Evolutionary conservation across 1,284 basidiomycete species (phyloP).

Genomic region (Omphalotus olearius): DNA sequence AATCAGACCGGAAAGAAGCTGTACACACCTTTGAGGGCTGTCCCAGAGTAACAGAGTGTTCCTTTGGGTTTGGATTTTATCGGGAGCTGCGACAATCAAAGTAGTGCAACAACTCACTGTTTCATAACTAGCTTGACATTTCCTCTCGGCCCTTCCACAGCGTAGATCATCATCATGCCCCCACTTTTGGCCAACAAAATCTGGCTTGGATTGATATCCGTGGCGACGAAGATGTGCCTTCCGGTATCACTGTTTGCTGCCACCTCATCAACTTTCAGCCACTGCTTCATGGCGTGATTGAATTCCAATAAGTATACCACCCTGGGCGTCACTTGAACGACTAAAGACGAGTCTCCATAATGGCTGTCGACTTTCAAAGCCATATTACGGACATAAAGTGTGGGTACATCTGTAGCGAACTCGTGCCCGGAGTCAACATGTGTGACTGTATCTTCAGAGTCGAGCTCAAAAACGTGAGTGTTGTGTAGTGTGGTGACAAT

Average conservation of each 20-base stretch:
- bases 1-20: slow-evolving; percentile 1
- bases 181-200: slow-evolving; percentile 62
- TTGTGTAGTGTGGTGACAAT: slow-evolving; percentile 53
- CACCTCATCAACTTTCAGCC: not conserved
- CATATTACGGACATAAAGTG: slow-evolving; percentile 65
- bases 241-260: slow-evolving; percentile 15
- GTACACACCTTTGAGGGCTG: no score
- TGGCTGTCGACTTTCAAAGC: slow-evolving; percentile 27
- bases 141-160: slow-evolving; percentile 30
- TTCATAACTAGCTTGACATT: no score
- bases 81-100: no score
- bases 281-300: slow-evolving; percentile 33
- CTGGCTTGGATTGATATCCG: slow-evolving; percentile 59
- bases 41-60: no score
- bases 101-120: no score
- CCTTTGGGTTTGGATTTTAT: no score
- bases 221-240: slow-evolving; percentile 51
- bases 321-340: slow-evolving; percentile 70
- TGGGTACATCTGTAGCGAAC: slow-evolving; percentile 48
- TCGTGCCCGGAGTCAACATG: slow-evolving; percentile 27
- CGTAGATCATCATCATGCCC: slow-evolving; percentile 52
- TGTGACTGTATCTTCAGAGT: slow-evolving; percentile 34
- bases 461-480: slow-evolving; percentile 50
- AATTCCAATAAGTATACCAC: slow-evolving; percentile 54
- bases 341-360: slow-evolving; percentile 49